Conservation (phyloP, 805 yeast genomes). For the Metschnikowia similis region DNA sequence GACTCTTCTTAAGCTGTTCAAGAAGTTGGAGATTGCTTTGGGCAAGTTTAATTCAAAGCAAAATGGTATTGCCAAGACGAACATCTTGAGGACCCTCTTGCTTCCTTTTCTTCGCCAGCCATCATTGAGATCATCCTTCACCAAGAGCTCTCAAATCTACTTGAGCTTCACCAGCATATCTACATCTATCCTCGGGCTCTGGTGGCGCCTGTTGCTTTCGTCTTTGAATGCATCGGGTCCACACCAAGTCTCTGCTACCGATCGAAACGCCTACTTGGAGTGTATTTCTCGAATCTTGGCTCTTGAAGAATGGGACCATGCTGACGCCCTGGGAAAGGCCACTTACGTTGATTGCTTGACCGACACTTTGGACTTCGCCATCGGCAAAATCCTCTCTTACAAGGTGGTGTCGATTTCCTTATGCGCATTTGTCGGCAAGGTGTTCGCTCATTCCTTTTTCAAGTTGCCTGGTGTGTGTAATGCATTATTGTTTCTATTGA, state of each 20-base stretch:
- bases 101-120: conserved; percentile 23
- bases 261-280: conserved; percentile 51
- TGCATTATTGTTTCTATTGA: conserved; percentile 53
- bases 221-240: conserved; percentile 12
- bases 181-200: conserved; percentile 35
- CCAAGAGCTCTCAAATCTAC: conserved; percentile 22
- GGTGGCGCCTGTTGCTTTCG: conserved; percentile 51
- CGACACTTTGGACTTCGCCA: conserved; percentile 51
- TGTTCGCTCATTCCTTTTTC: conserved; percentile 60
- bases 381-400: conserved; percentile 42
- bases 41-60: conserved; percentile 33
- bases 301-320: conserved; percentile 42
- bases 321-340: conserved; percentile 21
- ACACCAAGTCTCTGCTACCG: conserved; percentile 38
- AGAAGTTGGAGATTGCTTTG: conserved; percentile 41
- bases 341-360: conserved; percentile 35
- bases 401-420: conserved; percentile 53
- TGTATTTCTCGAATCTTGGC: conserved; percentile 49
- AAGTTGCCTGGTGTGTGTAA: conserved; percentile 52
- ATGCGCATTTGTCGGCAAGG: conserved; percentile 66
- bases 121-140: conserved; percentile 20
- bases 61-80: conserved; percentile 23
- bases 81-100: conserved; percentile 44
- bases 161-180: conserved; percentile 31
- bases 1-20: conserved; percentile 18